Percentiles rank a stretch among this genome's conserved stretches.
These are phyloP conservation scores for Cyclocybe cylindracea DNA, from an alignment of 768 basidiomycete genomes.

Conservation along the genomic window DNA sequence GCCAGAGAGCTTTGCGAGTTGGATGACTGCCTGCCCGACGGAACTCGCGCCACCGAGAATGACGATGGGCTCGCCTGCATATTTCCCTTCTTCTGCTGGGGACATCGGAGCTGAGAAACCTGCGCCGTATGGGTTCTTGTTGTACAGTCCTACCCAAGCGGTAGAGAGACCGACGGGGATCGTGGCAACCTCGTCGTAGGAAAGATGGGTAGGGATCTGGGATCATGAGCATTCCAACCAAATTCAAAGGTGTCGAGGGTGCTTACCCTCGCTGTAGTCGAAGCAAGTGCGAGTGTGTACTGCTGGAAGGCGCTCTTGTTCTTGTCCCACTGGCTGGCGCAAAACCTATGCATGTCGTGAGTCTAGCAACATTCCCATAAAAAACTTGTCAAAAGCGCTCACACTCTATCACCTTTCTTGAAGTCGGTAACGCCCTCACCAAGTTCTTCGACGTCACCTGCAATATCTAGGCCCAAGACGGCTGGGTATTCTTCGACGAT, in stretches of 20 bases:
- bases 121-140: slow-evolving; percentile 18
- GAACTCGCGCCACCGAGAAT: slow-evolving; percentile 30
- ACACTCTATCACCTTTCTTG: slow-evolving; percentile 56
- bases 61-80: slow-evolving; percentile 11
- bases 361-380: not conserved
- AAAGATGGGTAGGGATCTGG: slow-evolving; percentile 6
- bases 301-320: slow-evolving; percentile 45
- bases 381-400: slow-evolving; percentile 16
- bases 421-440: slow-evolving; percentile 53
- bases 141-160: slow-evolving; percentile 30
- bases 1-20: slow-evolving; percentile 37
- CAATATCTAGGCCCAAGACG: slow-evolving; percentile 48
- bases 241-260: not conserved
- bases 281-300: slow-evolving; percentile 40
- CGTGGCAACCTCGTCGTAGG: slow-evolving; percentile 37
- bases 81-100: not conserved
- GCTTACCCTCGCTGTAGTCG: slow-evolving; percentile 40
- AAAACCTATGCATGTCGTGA: slow-evolving; percentile 31
- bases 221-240: too few species aligned
- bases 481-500: slow-evolving; percentile 39
- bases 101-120: slow-evolving; percentile 3
- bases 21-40: slow-evolving; percentile 27
- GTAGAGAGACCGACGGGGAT: slow-evolving; percentile 30
- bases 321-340: slow-evolving; percentile 38
- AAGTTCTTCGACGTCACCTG: slow-evolving; percentile 52